Percentiles rank a stretch among this genome's conserved stretches.
These are phyloP conservation scores for Oryza meridionalis DNA, from an alignment of 176 grass and related monocot species.

Conservation along the genomic window DNA sequence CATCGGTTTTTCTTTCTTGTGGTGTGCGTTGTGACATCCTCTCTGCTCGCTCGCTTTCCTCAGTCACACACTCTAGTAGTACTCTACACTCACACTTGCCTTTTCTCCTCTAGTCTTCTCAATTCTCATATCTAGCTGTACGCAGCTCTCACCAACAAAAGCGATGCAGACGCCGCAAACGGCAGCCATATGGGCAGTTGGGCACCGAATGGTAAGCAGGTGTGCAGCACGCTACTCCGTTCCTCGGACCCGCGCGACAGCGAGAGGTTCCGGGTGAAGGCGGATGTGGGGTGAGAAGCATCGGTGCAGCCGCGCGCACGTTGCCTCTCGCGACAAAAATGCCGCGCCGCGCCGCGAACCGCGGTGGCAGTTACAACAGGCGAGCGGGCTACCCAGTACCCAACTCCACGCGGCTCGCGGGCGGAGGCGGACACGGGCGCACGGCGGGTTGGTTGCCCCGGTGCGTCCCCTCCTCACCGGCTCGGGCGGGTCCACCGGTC, in stretches of 20 bases:
- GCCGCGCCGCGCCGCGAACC: constrained; percentile 22
- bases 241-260: not conserved
- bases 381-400: not conserved
- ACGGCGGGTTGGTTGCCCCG: not conserved
- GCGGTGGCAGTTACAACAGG: not conserved
- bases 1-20: not conserved
- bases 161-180: not conserved
- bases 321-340: constrained; percentile 8
- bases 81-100: not conserved
- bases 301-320: constrained; percentile 35
- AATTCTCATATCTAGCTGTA: not conserved
- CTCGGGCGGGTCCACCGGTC: not conserved
- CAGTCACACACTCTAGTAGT: too few species aligned
- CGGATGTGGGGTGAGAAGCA: not conserved
- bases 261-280: not conserved
- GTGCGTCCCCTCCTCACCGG: not conserved
- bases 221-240: too few species aligned
- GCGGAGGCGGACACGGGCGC: too few species aligned
- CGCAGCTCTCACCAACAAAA: not conserved
- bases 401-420: not conserved
- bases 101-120: not conserved
- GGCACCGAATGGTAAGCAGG: too few species aligned
- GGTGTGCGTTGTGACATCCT: not conserved
- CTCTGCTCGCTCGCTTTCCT: not conserved
- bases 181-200: too few species aligned